A percentile compares a stretch with the other conserved stretches of the same genome.
These are phyloP conservation scores for Calonectria pseudoreteaudii DNA, from an alignment of 2,329 filamentous ascomycete species.

Conservation along the genomic window DNA sequence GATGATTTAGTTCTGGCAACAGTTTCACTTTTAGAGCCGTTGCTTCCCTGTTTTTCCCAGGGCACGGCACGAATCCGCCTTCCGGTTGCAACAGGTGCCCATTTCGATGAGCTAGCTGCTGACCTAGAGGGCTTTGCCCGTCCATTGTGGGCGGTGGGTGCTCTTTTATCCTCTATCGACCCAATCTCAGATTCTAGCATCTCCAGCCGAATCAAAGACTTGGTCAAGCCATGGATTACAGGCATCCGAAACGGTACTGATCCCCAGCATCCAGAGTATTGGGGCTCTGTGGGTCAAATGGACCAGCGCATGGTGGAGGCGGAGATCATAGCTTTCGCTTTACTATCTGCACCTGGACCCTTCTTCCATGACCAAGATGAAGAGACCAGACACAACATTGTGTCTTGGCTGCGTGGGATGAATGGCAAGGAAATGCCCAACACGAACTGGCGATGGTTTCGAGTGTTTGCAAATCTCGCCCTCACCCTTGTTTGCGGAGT, in stretches of 20 bases:
- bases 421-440: conserved; percentile 58
- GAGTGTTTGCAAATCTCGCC: conserved; percentile 62
- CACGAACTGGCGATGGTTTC: conserved; percentile 67
- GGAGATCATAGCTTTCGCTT: conserved; percentile 61
- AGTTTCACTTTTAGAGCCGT: conserved; percentile 3
- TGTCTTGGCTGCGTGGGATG: conserved; percentile 54
- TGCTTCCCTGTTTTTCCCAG: conserved; percentile 6
- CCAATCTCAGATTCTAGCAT: conserved; percentile 41
- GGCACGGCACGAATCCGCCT: conserved; percentile 49
- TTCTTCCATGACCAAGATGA: conserved; percentile 32
- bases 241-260: conserved; percentile 49
- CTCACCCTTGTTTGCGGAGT: conserved; percentile 55
- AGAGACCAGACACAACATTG: conserved; percentile 51
- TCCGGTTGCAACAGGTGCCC: conserved; percentile 51
- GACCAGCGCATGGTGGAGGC: conserved; percentile 68
- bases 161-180: conserved; percentile 52
- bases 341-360: conserved; percentile 55
- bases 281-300: conserved; percentile 57
- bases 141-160: conserved; percentile 51
- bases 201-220: conserved; percentile 3
- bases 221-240: conserved; percentile 46
- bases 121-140: conserved; percentile 59
- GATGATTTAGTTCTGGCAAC: conserved; percentile 9
- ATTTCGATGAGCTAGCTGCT: conserved; percentile 58
- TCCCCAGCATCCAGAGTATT: conserved; percentile 54